A percentile compares a stretch with the other conserved stretches of the same genome.
These are phyloP conservation scores for Arctium lappa DNA, from an alignment of 129 eudicot species.

Conservation along the genomic window DNA sequence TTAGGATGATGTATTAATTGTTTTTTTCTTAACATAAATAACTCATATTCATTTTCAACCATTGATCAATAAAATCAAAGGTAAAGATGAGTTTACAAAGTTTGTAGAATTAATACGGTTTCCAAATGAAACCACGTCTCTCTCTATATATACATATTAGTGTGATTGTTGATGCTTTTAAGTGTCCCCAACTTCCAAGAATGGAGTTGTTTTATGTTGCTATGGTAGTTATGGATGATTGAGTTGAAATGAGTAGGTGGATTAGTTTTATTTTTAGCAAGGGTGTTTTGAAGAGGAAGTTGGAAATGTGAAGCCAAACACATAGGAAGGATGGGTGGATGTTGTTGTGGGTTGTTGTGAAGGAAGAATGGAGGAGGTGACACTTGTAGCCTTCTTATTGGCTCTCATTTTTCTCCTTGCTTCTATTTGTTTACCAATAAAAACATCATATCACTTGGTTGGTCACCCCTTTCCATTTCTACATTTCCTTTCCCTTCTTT, in stretches of 20 bases:
- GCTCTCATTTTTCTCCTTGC: not conserved
- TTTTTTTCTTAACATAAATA: no score
- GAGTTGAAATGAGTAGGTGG: conserved; percentile 22
- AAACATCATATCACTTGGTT: conserved; percentile 16
- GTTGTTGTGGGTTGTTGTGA: conserved; percentile 40
- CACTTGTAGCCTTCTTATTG: conserved; percentile 22
- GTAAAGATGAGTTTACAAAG: no score
- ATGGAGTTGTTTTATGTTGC: conserved; percentile 6
- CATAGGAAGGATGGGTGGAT: conserved; percentile 13
- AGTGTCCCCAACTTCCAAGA: conserved; percentile 7
- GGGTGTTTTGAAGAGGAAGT: conserved; percentile 17
- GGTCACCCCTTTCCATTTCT: conserved; percentile 6
- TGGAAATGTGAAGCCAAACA: conserved; percentile 22
- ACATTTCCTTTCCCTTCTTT: not conserved
- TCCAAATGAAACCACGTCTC: no score
- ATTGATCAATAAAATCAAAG: no score
- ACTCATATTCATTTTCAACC: no score
- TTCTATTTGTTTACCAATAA: conserved; percentile 36
- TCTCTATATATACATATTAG: no score
- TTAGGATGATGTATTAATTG: no score
- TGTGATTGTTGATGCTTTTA: conserved; percentile 12
- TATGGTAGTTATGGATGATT: conserved; percentile 3
- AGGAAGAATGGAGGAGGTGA: conserved; percentile 6
- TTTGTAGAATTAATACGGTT: no score
- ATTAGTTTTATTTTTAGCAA: conserved; percentile 15